Conservation (phyloP, 495 filamentous ascomycete genomes). For the Massariosphaeria phaeospora region DNA sequence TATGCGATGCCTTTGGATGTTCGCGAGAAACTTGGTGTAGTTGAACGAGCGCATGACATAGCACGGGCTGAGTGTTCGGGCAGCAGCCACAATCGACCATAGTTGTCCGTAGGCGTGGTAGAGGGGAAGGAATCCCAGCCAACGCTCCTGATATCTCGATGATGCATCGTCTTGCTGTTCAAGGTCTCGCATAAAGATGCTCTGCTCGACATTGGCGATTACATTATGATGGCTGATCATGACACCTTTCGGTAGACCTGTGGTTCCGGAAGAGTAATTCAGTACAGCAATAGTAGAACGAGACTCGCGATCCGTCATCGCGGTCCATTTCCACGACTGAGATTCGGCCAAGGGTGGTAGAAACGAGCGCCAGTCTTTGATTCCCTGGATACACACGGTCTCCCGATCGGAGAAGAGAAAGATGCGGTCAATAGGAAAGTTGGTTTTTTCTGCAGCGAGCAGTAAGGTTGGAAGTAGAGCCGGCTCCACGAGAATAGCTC, state of each 20-base stretch:
- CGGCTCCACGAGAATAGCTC: slow-evolving; percentile 41
- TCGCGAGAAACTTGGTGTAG: slow-evolving; percentile 32
- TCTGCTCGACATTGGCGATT: slow-evolving; percentile 41
- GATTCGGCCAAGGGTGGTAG: slow-evolving; percentile 45
- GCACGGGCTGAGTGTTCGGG: slow-evolving; percentile 31
- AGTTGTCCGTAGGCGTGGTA: slow-evolving; percentile 49
- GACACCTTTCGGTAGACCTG: slow-evolving; percentile 43
- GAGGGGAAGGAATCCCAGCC: slow-evolving; percentile 44
- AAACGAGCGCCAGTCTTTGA: slow-evolving; percentile 50
- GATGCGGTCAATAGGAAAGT: slow-evolving; percentile 43
- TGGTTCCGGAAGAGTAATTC: slow-evolving; percentile 49
- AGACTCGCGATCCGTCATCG: slow-evolving; percentile 38
- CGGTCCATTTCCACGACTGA: slow-evolving; percentile 47
- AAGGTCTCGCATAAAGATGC: slow-evolving; percentile 39
- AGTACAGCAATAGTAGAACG: slow-evolving; percentile 42
- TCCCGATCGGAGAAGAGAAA: slow-evolving; percentile 50
- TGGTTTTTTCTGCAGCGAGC: slow-evolving; percentile 44
- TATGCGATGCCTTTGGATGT: slow-evolving; percentile 37
- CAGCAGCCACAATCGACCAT: slow-evolving; percentile 38
- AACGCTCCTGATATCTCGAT: slow-evolving; percentile 34
- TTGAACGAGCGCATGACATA: slow-evolving; percentile 42
- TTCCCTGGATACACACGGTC: slow-evolving; percentile 30
- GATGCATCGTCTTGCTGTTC: slow-evolving; percentile 26
- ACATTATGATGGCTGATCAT: slow-evolving; percentile 43
- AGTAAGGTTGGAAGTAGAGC: slow-evolving; percentile 36